Evolutionary conservation across 1,284 basidiomycete species (phyloP).

Genomic region (Austropuccinia psidii): DNA sequence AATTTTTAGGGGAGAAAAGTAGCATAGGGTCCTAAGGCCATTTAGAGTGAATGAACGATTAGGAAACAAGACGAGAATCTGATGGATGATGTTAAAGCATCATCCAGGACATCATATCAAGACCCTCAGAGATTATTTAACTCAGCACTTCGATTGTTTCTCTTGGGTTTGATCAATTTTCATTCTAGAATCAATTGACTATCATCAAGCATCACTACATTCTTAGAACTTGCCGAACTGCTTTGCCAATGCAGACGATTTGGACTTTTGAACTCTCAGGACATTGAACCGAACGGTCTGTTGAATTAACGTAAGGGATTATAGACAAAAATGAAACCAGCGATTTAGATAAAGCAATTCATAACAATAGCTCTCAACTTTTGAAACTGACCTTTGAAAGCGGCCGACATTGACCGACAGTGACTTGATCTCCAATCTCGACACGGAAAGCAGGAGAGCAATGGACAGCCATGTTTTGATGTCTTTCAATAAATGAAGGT

Average conservation of each 20-base stretch:
- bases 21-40: too few relatives aligned
- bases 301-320: neutral
- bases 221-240: slow-evolving; percentile 36
- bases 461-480: slow-evolving; percentile 97
- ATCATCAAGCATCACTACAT: too few relatives aligned
- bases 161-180: too few relatives aligned
- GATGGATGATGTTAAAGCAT: too few relatives aligned
- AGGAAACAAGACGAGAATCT: too few relatives aligned
- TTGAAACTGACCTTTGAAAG: slow-evolving; percentile 63
- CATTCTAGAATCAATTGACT: too few relatives aligned
- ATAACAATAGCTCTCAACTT: neutral
- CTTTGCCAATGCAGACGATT: slow-evolving; percentile 32
- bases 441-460: slow-evolving; percentile 95
- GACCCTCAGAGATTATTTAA: too few relatives aligned
- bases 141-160: neutral
- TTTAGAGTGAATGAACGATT: too few relatives aligned
- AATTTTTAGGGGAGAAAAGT: too few relatives aligned
- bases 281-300: slow-evolving; percentile 37
- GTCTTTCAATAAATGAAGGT: slow-evolving; percentile 47
- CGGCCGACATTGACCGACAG: slow-evolving; percentile 98
- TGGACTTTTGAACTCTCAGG: slow-evolving; percentile 31
- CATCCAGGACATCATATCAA: too few relatives aligned
- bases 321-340: neutral
- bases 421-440: slow-evolving; percentile 83
- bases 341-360: neutral